Conservation (phyloP, 2,329 filamentous ascomycete species). For the Byssothecium circinans region DNA sequence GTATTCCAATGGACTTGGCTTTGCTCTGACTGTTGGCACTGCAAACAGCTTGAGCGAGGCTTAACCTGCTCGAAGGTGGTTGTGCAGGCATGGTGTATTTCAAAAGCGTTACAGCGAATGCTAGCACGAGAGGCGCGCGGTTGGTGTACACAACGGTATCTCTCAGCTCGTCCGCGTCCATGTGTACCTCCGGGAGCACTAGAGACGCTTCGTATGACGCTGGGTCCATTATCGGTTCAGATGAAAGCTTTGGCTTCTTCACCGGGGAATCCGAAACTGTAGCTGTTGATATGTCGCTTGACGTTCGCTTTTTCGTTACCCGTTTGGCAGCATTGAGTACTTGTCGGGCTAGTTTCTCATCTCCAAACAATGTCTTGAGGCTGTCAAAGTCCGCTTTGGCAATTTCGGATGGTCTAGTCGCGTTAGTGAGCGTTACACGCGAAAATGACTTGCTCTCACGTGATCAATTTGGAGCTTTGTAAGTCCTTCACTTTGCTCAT, state of each 20-base stretch:
- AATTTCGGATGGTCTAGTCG: constrained; percentile 48
- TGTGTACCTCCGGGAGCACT: constrained; percentile 56
- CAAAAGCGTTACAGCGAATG: constrained; percentile 73
- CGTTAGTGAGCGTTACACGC: constrained; percentile 15
- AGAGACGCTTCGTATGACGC: constrained; percentile 66
- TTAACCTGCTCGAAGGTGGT: constrained; percentile 79
- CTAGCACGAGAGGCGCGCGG: constrained; percentile 77
- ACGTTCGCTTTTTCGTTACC: constrained; percentile 57
- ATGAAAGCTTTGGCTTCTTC: constrained; percentile 41
- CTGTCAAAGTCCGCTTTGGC: constrained; percentile 51
- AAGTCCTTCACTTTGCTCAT: constrained; percentile 59
- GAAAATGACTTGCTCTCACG: constrained; percentile 49
- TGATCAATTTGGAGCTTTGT: constrained; percentile 52
- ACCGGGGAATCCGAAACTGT: constrained; percentile 20
- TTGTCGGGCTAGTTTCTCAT: constrained; percentile 60
- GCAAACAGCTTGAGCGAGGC: constrained; percentile 80
- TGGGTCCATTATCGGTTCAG: constrained; percentile 44
- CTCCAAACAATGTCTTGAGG: constrained; percentile 50
- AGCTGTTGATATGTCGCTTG: constrained; percentile 32
- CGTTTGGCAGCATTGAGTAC: constrained; percentile 61
- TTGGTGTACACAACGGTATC: constrained; percentile 69
- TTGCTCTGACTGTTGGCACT: constrained; percentile 79
- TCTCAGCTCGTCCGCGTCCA: constrained; percentile 62
- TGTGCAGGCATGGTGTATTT: constrained; percentile 85
- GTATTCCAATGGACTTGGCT: constrained; percentile 73